Evolutionary conservation across 2,329 filamentous ascomycete species (phyloP).

Genomic region (Thielaviopsis euricoi): DNA sequence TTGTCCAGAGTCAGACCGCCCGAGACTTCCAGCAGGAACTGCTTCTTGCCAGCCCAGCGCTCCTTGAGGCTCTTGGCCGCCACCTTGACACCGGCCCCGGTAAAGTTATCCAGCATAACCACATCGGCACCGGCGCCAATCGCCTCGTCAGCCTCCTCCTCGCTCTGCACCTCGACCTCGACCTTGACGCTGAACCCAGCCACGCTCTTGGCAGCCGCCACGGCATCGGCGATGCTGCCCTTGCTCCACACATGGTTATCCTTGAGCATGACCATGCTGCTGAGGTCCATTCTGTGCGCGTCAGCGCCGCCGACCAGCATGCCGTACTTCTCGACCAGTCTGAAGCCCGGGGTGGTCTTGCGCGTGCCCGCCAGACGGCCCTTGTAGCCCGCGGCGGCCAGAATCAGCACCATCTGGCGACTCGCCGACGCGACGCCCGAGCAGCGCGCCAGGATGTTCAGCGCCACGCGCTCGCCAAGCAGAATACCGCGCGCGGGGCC

Average conservation of each 20-base stretch:
- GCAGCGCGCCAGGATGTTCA: slow-evolving; percentile 82
- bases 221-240: slow-evolving; percentile 71
- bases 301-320: slow-evolving; percentile 92
- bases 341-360: slow-evolving; percentile 93
- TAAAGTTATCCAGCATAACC: slow-evolving; percentile 96
- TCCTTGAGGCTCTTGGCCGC: slow-evolving; percentile 64
- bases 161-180: slow-evolving; percentile 78
- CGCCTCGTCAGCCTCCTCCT: slow-evolving; percentile 80
- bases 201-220: slow-evolving; percentile 64
- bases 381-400: slow-evolving; percentile 53
- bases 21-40: slow-evolving; percentile 80
- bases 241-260: slow-evolving; percentile 96
- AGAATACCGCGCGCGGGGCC: slow-evolving; percentile 69
- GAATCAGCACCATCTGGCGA: slow-evolving; percentile 33
- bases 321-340: slow-evolving; percentile 93
- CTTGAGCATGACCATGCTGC: slow-evolving; percentile 96
- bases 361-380: slow-evolving; percentile 85
- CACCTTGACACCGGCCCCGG: slow-evolving; percentile 55
- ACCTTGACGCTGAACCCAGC: slow-evolving; percentile 87
- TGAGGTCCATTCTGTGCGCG: slow-evolving; percentile 78
- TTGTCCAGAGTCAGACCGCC: slow-evolving; percentile 79
- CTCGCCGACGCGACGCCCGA: slow-evolving; percentile 72
- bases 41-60: slow-evolving; percentile 56
- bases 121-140: slow-evolving; percentile 84
- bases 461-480: slow-evolving; percentile 80